Evolutionary conservation across 257 asterid genomes (phyloP).

Genomic region (Solanum acaule): DNA sequence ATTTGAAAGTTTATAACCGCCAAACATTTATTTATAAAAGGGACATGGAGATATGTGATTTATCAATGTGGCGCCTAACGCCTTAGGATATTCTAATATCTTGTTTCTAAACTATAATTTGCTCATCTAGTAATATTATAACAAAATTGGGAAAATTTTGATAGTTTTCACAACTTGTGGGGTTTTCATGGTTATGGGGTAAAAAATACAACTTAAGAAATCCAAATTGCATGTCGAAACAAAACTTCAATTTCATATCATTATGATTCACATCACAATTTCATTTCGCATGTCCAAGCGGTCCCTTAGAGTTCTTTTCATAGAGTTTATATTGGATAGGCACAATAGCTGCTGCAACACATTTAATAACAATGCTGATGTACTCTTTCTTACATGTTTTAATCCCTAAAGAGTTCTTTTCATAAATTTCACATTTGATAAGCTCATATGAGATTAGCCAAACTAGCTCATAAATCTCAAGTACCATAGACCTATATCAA

Average conservation of each 20-base stretch:
- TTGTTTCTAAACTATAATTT: too few species aligned
- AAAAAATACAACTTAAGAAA: too few species aligned
- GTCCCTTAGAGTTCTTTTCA: not conserved
- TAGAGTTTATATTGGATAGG: not conserved
- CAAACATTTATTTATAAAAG: too few species aligned
- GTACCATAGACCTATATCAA: not conserved
- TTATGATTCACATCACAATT: not conserved
- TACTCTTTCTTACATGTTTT: not conserved
- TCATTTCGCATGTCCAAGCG: not conserved
- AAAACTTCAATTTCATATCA: not conserved
- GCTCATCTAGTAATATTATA: not conserved
- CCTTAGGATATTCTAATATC: not conserved
- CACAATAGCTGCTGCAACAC: not conserved
- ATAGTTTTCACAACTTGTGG: not conserved
- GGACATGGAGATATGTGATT: not conserved
- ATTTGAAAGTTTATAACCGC: not conserved
- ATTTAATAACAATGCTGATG: not conserved
- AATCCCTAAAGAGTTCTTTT: not conserved
- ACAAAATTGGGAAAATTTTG: not conserved
- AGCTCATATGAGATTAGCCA: not conserved
- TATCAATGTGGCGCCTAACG: not conserved
- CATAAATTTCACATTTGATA: not conserved
- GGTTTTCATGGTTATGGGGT: not conserved
- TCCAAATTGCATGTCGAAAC: not conserved
- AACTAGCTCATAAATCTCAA: not conserved